These are phyloP conservation scores for Solidago caesia DNA, from an alignment of 129 eudicot species.

Conservation along the genomic window DNA sequence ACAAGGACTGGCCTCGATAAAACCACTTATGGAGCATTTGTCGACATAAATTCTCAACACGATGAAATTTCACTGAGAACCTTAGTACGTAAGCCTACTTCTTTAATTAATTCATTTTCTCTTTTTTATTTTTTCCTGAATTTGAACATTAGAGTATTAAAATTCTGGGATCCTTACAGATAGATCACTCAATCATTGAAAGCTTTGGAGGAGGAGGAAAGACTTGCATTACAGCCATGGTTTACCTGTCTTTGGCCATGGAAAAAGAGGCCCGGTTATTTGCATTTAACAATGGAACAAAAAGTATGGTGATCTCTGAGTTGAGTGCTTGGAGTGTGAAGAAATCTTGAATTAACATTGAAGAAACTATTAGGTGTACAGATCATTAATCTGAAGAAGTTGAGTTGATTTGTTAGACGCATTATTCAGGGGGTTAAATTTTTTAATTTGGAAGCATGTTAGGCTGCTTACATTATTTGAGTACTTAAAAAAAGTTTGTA, in stretches of 20 bases:
- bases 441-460: neutral
- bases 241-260: slow-evolving; percentile 63
- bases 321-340: slow-evolving; percentile 45
- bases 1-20: slow-evolving; percentile 32
- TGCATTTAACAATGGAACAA: slow-evolving; percentile 49
- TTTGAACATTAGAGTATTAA: too few species aligned
- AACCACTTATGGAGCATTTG: slow-evolving; percentile 45
- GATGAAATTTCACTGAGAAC: slow-evolving; percentile 53
- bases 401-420: neutral
- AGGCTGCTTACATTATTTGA: slow-evolving; percentile 8
- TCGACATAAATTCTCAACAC: slow-evolving; percentile 49
- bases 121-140: neutral
- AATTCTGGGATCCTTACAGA: slow-evolving; percentile 36
- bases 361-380: slow-evolving; percentile 17
- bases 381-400: slow-evolving; percentile 15
- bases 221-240: slow-evolving; percentile 67
- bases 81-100: slow-evolving; percentile 39
- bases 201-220: slow-evolving; percentile 66
- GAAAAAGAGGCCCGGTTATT: slow-evolving; percentile 39
- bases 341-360: slow-evolving; percentile 31
- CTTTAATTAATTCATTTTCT: neutral
- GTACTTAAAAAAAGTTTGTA: neutral
- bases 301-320: slow-evolving; percentile 33
- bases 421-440: neutral
- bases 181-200: slow-evolving; percentile 76